Evolutionary conservation across 2,329 filamentous ascomycete genomes (phyloP).

Genomic region (Venturia aucupariae): DNA sequence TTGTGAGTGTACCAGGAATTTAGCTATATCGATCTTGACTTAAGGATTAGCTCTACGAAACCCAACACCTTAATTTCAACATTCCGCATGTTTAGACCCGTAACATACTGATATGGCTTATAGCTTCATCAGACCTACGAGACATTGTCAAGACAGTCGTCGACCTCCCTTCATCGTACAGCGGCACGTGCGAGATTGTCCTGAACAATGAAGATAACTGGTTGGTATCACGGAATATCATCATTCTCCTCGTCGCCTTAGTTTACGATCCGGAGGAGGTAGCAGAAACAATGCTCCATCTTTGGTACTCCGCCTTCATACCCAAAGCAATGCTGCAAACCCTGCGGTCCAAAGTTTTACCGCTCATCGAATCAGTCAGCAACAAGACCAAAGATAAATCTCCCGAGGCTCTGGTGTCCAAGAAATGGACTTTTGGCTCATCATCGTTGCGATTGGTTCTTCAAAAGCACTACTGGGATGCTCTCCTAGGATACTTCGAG

Average conservation of each 20-base stretch:
- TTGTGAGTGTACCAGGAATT: too few species aligned
- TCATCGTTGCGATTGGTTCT: slow-evolving; percentile 24
- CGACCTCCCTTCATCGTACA: slow-evolving; percentile 25
- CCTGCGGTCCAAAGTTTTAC: slow-evolving; percentile 22
- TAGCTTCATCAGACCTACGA: slow-evolving; percentile 37
- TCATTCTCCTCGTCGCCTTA: slow-evolving; percentile 31
- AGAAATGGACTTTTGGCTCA: slow-evolving; percentile 25
- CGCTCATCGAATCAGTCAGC: slow-evolving; percentile 28
- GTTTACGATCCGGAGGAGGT: slow-evolving; percentile 18
- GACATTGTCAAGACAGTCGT: slow-evolving; percentile 35
- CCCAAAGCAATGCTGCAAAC: slow-evolving; percentile 18
- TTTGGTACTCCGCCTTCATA: slow-evolving; percentile 39
- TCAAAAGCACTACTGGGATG: slow-evolving; percentile 24
- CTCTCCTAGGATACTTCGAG: slow-evolving; percentile 22
- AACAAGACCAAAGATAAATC: slow-evolving; percentile 25
- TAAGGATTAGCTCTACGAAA: too few species aligned
- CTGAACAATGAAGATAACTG: slow-evolving; percentile 34
- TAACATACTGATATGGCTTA: neutral
- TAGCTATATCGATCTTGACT: too few species aligned
- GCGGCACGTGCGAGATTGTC: slow-evolving; percentile 19
- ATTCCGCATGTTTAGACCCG: too few species aligned
- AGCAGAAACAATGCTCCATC: slow-evolving; percentile 30
- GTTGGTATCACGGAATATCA: slow-evolving; percentile 32
- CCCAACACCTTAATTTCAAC: too few species aligned
- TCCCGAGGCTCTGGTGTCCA: slow-evolving; percentile 20